A percentile compares a stretch with the other conserved stretches of the same genome.
Evolutionary conservation across 164 flowering plant species (phyloP).

Genomic region (Sedum album): DNA sequence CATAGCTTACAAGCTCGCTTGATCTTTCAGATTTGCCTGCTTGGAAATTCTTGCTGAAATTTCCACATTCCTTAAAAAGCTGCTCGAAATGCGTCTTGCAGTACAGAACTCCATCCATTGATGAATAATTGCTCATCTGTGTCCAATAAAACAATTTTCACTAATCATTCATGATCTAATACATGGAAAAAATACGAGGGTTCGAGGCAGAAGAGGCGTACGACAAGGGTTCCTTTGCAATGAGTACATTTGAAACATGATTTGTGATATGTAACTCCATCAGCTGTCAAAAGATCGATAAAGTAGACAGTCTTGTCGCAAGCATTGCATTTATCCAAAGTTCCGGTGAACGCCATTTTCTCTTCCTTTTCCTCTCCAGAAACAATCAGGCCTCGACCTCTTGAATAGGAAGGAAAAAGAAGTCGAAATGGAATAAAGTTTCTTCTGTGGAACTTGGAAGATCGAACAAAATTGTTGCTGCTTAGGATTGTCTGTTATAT

Average conservation of each 20-base stretch:
- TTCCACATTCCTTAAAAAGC: constrained; percentile 9
- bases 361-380: not conserved
- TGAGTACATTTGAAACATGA: constrained; percentile 68
- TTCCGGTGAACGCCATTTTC: constrained; percentile 54
- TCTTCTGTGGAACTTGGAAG: too few relatives aligned
- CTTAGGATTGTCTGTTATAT: not conserved
- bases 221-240: constrained; percentile 67
- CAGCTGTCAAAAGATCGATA: constrained; percentile 52
- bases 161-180: not conserved
- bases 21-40: constrained; percentile 7
- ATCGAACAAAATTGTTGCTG: not conserved
- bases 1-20: not conserved
- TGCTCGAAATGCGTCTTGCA: constrained; percentile 10
- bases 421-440: not conserved
- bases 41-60: constrained; percentile 11
- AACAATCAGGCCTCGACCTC: not conserved
- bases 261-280: constrained; percentile 53
- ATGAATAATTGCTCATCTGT: constrained; percentile 7
- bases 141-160: not conserved
- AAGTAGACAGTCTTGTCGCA: constrained; percentile 68
- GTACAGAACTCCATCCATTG: constrained; percentile 11
- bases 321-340: constrained; percentile 67
- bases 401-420: not conserved
- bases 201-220: constrained; percentile 9
- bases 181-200: not conserved